phyloP scores from a whole-genome alignment of 768 basidiomycete genomes.

The Rickenella mellea region DNA sequence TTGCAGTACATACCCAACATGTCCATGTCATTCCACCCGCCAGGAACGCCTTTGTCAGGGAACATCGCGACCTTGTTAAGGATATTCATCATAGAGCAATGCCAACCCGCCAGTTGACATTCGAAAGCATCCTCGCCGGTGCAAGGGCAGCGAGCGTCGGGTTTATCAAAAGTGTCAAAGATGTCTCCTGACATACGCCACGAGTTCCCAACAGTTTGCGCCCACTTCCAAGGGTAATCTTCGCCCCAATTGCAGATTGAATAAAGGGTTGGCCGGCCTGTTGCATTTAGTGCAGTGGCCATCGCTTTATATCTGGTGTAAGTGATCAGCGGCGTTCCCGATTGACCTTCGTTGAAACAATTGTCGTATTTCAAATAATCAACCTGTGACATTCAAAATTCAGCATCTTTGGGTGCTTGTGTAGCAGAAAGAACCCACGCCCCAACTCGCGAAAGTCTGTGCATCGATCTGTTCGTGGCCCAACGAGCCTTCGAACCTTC shows the following conservation, averaged over 20 bases:
- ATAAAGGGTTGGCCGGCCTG: constrained; percentile 28
- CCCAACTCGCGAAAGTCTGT: constrained; percentile 29
- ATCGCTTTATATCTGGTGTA: constrained; percentile 27
- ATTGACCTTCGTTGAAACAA: constrained; percentile 28
- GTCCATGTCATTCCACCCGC: constrained; percentile 13
- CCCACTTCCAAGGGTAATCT: constrained; percentile 31
- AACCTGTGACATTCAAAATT: not conserved
- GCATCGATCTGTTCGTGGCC: constrained; percentile 32
- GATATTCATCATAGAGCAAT: constrained; percentile 18
- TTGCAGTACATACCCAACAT: constrained; percentile 8
- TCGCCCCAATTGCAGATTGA: constrained; percentile 33
- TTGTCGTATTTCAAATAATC: constrained; percentile 26
- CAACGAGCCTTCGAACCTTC: constrained; percentile 19
- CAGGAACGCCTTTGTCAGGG: constrained; percentile 8
- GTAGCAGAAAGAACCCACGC: constrained; percentile 23
- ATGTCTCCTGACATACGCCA: constrained; percentile 18
- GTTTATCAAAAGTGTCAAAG: constrained; percentile 4
- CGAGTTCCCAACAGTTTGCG: constrained; percentile 17
- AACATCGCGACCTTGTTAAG: constrained; percentile 8
- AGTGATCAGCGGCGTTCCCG: constrained; percentile 25
- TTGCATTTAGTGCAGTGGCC: constrained; percentile 27
- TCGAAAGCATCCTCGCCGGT: not conserved
- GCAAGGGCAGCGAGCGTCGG: not conserved
- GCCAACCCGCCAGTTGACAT: constrained; percentile 1
- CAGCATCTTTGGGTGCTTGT: constrained; percentile 4